Evolutionary conservation across 805 yeast species (phyloP).

Genomic region (Martiniozyma abietophila): DNA sequence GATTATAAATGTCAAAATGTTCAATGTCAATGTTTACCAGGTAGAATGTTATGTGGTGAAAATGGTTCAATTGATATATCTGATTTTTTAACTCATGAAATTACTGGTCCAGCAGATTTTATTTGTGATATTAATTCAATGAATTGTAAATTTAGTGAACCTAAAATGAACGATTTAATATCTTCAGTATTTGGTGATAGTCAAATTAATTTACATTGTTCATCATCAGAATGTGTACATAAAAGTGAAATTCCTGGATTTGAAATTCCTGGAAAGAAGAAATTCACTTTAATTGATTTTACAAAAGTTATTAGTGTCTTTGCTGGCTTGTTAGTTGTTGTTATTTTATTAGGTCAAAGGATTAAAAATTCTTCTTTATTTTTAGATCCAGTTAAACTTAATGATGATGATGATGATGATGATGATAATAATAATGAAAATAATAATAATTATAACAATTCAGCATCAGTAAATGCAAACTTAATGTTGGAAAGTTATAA

Average conservation of each 20-base stretch:
- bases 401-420: slow-evolving; percentile 20
- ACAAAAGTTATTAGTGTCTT: slow-evolving; percentile 37
- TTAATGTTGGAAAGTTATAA: slow-evolving; percentile 39
- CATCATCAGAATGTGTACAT: slow-evolving; percentile 87
- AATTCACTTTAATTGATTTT: slow-evolving; percentile 37
- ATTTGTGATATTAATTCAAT: slow-evolving; percentile 58
- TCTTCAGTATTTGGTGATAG: slow-evolving; percentile 93
- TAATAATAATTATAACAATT: too few species aligned
- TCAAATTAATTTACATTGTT: slow-evolving; percentile 69
- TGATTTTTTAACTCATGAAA: slow-evolving; percentile 83
- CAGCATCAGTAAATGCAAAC: slow-evolving; percentile 19
- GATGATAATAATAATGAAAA: slow-evolving; percentile 32
- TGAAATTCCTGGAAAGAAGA: slow-evolving; percentile 47
- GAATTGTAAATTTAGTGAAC: slow-evolving; percentile 79
- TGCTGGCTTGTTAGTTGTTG: slow-evolving; percentile 32
- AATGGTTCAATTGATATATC: slow-evolving; percentile 90
- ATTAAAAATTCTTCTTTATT: slow-evolving; percentile 58
- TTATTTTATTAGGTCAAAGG: slow-evolving; percentile 36
- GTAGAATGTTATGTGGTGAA: slow-evolving; percentile 87
- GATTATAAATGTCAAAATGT: slow-evolving; percentile 70
- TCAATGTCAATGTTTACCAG: slow-evolving; percentile 87
- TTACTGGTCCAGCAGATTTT: slow-evolving; percentile 89
- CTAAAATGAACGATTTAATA: slow-evolving; percentile 90
- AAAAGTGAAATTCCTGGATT: slow-evolving; percentile 91
- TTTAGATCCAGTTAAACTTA: slow-evolving; percentile 21